A percentile compares a stretch with the other conserved stretches of the same genome.
Evolutionary conservation across 257 asterid genomes (phyloP).

Genomic region (Solanum etuberosum): DNA sequence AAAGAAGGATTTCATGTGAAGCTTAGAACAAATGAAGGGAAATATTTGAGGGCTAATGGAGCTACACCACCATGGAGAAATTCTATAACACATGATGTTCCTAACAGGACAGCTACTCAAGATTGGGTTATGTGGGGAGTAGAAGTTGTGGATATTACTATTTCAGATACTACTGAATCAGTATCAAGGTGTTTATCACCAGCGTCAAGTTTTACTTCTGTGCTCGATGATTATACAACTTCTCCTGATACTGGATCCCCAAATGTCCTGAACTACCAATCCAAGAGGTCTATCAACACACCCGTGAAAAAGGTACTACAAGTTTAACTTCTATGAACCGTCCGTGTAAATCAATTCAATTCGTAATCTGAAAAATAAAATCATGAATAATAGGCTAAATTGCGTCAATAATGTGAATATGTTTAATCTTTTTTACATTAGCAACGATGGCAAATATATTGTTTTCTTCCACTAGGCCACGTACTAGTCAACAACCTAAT

Average conservation of each 20-base stretch:
- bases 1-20: slow-evolving; percentile 53
- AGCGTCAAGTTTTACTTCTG: slow-evolving; percentile 30
- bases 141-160: slow-evolving; percentile 40
- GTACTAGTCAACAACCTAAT: background rate
- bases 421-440: background rate
- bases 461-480: background rate
- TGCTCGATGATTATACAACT: slow-evolving; percentile 23
- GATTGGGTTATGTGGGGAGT: slow-evolving; percentile 75
- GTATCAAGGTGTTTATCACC: slow-evolving; percentile 11
- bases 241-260: slow-evolving; percentile 45
- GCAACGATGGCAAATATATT: background rate
- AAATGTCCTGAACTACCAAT: background rate
- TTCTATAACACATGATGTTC: slow-evolving; percentile 69
- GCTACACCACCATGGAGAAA: slow-evolving; percentile 77
- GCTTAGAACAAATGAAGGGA: slow-evolving; percentile 45
- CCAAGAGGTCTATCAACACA: background rate
- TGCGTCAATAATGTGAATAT: background rate
- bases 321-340: background rate
- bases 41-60: slow-evolving; percentile 72
- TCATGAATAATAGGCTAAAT: background rate
- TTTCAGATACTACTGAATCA: slow-evolving; percentile 12
- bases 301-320: background rate
- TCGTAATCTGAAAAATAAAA: background rate
- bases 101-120: slow-evolving; percentile 63
- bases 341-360: background rate